phyloP scores from a whole-genome alignment of 1,284 basidiomycete species.

The Puccinia horiana region DNA sequence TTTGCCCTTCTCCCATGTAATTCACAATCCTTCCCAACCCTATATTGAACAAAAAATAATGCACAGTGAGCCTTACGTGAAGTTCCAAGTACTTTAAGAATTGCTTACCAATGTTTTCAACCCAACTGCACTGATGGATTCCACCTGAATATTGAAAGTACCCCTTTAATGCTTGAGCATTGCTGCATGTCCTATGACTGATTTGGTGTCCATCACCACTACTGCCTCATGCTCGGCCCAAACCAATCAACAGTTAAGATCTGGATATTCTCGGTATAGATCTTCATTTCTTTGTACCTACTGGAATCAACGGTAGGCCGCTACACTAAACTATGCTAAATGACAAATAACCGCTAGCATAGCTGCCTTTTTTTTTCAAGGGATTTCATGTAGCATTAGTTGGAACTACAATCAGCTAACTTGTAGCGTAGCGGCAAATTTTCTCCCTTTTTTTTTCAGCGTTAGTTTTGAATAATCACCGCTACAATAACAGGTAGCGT shows the following conservation, averaged over 20 bases:
- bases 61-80: background rate
- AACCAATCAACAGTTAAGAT: background rate
- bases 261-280: background rate
- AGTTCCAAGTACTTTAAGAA: background rate
- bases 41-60: background rate
- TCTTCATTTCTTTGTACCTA: background rate
- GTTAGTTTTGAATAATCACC: too few relatives aligned
- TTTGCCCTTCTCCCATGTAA: background rate
- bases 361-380: too few relatives aligned
- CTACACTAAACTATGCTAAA: too few relatives aligned
- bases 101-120: background rate
- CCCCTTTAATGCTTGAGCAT: background rate
- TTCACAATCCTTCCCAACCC: conserved; percentile 2
- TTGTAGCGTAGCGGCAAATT: too few relatives aligned
- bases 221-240: background rate
- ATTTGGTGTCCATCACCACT: too few relatives aligned
- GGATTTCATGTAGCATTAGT: too few relatives aligned
- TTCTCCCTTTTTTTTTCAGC: too few relatives aligned
- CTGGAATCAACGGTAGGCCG: too few relatives aligned
- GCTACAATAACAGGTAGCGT: too few relatives aligned
- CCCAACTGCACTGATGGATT: background rate
- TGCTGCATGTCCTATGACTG: background rate
- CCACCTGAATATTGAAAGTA: background rate
- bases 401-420: too few relatives aligned
- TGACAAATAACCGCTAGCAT: too few relatives aligned